Conservation (phyloP, 768 basidiomycete species). For the Coprinopsis strossmayeri region DNA sequence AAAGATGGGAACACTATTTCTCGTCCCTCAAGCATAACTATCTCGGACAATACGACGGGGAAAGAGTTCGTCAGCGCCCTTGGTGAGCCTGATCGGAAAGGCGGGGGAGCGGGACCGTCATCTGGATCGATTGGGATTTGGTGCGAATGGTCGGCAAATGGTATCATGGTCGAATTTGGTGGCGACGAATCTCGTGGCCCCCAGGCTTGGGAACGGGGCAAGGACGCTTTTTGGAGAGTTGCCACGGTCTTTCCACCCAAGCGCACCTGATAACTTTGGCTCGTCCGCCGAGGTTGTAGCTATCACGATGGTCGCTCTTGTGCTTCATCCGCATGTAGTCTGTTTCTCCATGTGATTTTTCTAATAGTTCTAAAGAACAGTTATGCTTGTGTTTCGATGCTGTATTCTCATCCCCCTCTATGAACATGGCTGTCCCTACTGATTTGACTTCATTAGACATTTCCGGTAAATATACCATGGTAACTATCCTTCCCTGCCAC, state of each 20-base stretch:
- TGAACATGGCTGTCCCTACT: conserved; percentile 59
- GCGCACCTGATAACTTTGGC: conserved; percentile 4
- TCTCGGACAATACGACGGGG: conserved; percentile 53
- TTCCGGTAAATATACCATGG: conserved; percentile 58
- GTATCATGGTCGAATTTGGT: conserved; percentile 83
- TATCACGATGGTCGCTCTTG: neutral
- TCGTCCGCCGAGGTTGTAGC: neutral
- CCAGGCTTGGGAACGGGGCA: conserved; percentile 84
- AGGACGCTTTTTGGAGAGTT: conserved; percentile 74
- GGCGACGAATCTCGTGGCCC: conserved; percentile 72
- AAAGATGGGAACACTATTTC: conserved; percentile 28
- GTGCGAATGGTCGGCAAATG: conserved; percentile 85
- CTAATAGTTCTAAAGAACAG: neutral
- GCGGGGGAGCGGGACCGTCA: conserved; percentile 81
- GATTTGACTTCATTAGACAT: conserved; percentile 54
- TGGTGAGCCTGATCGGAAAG: conserved; percentile 88
- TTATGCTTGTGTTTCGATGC: neutral
- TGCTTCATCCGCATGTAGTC: neutral
- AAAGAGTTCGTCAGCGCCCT: conserved; percentile 68
- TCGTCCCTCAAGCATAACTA: conserved; percentile 33
- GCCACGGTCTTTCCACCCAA: conserved; percentile 49
- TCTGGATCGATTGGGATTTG: conserved; percentile 85
- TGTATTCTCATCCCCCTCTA: neutral
- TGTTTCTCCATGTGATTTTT: conserved; percentile 12
- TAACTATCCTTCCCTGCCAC: conserved; percentile 19